Evolutionary conservation across 176 grass and related monocot genomes (phyloP), one percentile per base, ranked within the genome.

Genomic region (Bolboschoenus planiculmis): DNA sequence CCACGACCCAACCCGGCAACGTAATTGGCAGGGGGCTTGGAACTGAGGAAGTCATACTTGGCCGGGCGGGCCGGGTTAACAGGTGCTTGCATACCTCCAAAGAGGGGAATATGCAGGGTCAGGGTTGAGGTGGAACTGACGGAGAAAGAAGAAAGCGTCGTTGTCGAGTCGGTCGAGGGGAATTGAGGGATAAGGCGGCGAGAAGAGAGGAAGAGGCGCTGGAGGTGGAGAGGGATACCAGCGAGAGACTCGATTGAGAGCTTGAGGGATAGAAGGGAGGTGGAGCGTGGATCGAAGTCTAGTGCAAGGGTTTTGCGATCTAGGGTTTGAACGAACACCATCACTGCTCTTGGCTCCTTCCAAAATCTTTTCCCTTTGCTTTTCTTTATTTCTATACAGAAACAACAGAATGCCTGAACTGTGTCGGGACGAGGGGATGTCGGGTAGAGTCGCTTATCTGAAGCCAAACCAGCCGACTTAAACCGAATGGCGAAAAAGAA

Each of bases 1-100:
- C 94, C 94, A 84, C 91, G 94, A 64, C 94, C 94, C 31, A 97
- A 92, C 20, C 94, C 94, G 0, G 91, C 91, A 44, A 97, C 94
- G 30, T 97, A 97, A 79, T 94, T 94, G 4, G 91, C 50, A 35
- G 94, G 94, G 37, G 94, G 94, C 62, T 92, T 97, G 11, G 94
- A 94, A 87, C 91, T 93, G 84, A 94, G 90, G 84, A 97, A 97
- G 0, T 94, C 94, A 68, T 97, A 91, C 43, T 88, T 86, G 64
- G 80, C 78, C 10, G 94, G 87, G 4, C 82, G 89, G 0, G 89
- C 18, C 27, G 85, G 82, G n/a, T n/a, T n/a, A 0, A 82, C 73
- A 2, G 88, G 83, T 3, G 85, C 86, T 72, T 86, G 78, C 88
- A 93, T 92, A 73, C 37, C 94, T 20, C 85, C 93, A 50, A 81